Conservation (phyloP, 1,284 basidiomycete species). For the Trichosporon sp. region DNA sequence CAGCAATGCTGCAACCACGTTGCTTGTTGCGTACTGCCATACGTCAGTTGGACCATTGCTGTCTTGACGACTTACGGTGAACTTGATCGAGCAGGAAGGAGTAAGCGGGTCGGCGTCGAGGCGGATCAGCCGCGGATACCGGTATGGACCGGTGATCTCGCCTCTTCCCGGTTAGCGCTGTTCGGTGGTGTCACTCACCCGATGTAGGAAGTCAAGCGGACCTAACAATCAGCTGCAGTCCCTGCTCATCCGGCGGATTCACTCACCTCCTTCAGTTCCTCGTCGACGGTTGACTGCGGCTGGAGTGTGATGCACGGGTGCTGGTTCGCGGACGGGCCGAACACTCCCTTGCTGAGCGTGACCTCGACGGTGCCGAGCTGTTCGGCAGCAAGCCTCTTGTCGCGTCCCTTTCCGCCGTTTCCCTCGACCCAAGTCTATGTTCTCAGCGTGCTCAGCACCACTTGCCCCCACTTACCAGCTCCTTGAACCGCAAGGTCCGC, state of each 20-base stretch:
- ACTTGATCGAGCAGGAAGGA: not conserved
- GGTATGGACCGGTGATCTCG: not conserved
- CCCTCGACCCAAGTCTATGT: not conserved
- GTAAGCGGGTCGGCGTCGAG: not conserved
- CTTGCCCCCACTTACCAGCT: not conserved
- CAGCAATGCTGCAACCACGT: not conserved
- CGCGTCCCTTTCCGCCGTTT: not conserved
- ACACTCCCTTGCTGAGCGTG: not conserved
- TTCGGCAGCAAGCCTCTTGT: not conserved
- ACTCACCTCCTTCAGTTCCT: not conserved
- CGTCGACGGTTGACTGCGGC: not conserved
- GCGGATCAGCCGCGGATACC: too few relatives aligned
- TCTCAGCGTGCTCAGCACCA: not conserved
- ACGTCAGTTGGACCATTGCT: not conserved
- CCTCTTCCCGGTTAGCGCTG: not conserved
- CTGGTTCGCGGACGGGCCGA: not conserved
- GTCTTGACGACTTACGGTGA: not conserved
- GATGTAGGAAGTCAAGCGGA: not conserved
- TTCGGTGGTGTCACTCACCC: not conserved
- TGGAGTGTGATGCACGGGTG: not conserved
- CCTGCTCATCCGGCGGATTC: too few relatives aligned
- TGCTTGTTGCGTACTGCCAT: not conserved
- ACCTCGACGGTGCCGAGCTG: not conserved
- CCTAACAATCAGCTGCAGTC: not conserved
- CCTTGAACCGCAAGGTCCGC: not conserved